Evolutionary conservation across 2,329 filamentous ascomycete species (phyloP).

Genomic region (Leptographium galeiforme): DNA sequence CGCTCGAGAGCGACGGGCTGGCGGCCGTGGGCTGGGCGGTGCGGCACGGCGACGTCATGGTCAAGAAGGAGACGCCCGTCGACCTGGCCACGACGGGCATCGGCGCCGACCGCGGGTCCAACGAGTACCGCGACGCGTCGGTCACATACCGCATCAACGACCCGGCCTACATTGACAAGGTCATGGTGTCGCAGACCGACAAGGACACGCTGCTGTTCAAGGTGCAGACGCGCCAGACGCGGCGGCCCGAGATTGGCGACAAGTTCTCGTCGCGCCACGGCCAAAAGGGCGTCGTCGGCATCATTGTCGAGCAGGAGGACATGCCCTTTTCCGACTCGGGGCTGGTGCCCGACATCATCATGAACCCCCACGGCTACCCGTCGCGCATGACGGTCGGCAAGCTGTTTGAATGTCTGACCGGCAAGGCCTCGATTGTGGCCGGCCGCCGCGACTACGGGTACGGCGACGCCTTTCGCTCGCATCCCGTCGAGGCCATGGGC

Average conservation of each 20-base stretch:
- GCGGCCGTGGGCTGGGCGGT: conserved; percentile 76
- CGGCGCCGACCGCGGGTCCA: conserved; percentile 49
- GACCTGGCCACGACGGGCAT: conserved; percentile 64
- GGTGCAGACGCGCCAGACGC: conserved; percentile 89
- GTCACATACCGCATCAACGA: conserved; percentile 75
- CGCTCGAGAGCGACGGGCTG: conserved; percentile 75
- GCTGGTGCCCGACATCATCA: conserved; percentile 95
- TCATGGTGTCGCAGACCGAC: conserved; percentile 84
- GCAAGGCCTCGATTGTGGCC: conserved; percentile 79
- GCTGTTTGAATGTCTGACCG: conserved; percentile 85
- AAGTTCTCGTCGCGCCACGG: conserved; percentile 98
- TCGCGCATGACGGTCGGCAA: conserved; percentile 99
- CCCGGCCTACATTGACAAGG: conserved; percentile 85
- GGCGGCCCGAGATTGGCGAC: conserved; percentile 87
- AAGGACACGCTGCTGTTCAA: conserved; percentile 80
- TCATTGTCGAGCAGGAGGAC: conserved; percentile 92
- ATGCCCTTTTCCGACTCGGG: conserved; percentile 90
- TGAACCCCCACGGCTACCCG: conserved; percentile 99
- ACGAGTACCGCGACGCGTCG: conserved; percentile 53
- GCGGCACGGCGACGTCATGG: conserved; percentile 67
- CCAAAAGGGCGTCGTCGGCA: conserved; percentile 93
- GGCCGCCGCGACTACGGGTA: conserved; percentile 80
- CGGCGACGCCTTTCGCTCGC: conserved; percentile 65
- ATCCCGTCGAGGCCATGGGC: conserved; percentile 81
- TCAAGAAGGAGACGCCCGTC: conserved; percentile 77